phyloP scores from a whole-genome alignment of 129 eudicot genomes.

The Daucus carota region DH1_v3.0 NC_030387.2:21666501-21667000 shows the following conservation, averaged over 20 bases:
- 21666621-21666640: slow-evolving; percentile 68
- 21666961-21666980: no score
- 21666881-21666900: no score
- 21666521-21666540: background rate
- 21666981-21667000: no score
- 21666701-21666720: slow-evolving; percentile 5
- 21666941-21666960: no score
- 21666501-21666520: background rate
- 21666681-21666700: slow-evolving; percentile 34
- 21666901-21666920: no score
- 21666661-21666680: slow-evolving; percentile 83
- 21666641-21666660: slow-evolving; percentile 93
- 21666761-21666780: background rate
- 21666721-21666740: background rate
- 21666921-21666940: no score
- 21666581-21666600: slow-evolving; percentile 62
- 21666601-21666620: slow-evolving; percentile 74
- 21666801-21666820: no score
- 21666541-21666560: slow-evolving; percentile 62
- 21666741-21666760: background rate
- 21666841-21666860: no score
- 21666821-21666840: no score
- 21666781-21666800: background rate
- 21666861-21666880: no score
- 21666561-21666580: slow-evolving; percentile 64